These are phyloP conservation scores for Carpinus fangiana DNA, from an alignment of 306 rosid genomes.

Conservation along the genomic window DNA sequence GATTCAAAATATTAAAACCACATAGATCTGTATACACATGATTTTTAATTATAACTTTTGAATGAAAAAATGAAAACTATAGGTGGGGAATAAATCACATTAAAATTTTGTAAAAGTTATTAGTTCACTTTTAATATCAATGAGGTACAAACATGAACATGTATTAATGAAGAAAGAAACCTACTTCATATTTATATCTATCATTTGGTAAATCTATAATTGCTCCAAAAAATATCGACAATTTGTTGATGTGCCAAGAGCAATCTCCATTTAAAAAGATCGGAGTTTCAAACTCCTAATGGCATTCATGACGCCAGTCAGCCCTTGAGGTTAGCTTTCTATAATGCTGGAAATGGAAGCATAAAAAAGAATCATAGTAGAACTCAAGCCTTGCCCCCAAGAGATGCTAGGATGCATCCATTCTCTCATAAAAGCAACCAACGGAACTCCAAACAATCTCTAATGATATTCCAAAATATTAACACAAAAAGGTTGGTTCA, in stretches of 20 bases:
- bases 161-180: background rate
- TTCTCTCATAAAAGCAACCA: background rate
- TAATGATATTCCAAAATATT: background rate
- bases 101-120: background rate
- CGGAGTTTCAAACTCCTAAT: background rate
- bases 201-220: background rate
- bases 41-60: background rate
- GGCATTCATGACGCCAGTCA: background rate
- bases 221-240: background rate
- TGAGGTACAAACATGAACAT: background rate
- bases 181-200: background rate
- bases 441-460: background rate
- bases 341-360: background rate
- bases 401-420: background rate
- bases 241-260: background rate
- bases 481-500: no score
- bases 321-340: background rate
- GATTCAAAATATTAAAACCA: constrained; percentile 21
- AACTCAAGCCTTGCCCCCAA: background rate
- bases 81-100: background rate
- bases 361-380: background rate
- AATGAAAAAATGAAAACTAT: background rate
- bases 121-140: background rate
- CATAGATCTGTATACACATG: background rate
- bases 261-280: background rate